Evolutionary conservation across 768 basidiomycete genomes (phyloP).

Genomic region (Galerina sulciceps): DNA sequence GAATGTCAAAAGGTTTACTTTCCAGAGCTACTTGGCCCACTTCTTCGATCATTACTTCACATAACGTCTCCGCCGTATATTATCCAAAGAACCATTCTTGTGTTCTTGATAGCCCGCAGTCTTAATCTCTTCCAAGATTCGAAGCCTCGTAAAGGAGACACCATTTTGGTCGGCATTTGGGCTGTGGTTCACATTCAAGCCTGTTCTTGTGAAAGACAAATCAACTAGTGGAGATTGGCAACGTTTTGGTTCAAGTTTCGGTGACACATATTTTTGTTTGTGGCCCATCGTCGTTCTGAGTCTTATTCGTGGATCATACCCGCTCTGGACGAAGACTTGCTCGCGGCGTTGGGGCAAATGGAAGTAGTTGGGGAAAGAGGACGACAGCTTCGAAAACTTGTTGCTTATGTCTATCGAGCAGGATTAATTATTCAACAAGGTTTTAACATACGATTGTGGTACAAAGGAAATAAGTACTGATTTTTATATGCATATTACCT

Average conservation of each 20-base stretch:
- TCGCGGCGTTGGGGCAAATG: constrained; percentile 60
- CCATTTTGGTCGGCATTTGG: constrained; percentile 84
- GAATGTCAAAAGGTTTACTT: constrained; percentile 73
- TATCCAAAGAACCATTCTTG: not conserved
- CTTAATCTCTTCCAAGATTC: constrained; percentile 77
- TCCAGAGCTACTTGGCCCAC: constrained; percentile 76
- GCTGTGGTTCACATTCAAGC: constrained; percentile 71
- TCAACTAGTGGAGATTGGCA: constrained; percentile 34
- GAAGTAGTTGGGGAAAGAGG: constrained; percentile 49
- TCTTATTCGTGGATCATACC: constrained; percentile 65
- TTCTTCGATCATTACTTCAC: constrained; percentile 75
- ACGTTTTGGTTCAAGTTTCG: constrained; percentile 43
- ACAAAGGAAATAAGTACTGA: not conserved
- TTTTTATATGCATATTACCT: not conserved
- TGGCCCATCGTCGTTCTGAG: constrained; percentile 58
- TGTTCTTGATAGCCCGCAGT: constrained; percentile 36
- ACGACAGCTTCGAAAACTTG: constrained; percentile 76
- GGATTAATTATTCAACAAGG: constrained; percentile 1
- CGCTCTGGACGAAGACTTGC: constrained; percentile 52
- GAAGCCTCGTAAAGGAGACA: constrained; percentile 72
- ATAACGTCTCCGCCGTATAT: constrained; percentile 61
- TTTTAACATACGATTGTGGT: not conserved
- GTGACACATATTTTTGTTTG: constrained; percentile 65
- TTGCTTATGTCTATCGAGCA: constrained; percentile 49
- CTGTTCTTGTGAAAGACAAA: constrained; percentile 46